phyloP scores from a whole-genome alignment of 495 filamentous ascomycete species.

The Amphirosellinia nigrospora region DNA sequence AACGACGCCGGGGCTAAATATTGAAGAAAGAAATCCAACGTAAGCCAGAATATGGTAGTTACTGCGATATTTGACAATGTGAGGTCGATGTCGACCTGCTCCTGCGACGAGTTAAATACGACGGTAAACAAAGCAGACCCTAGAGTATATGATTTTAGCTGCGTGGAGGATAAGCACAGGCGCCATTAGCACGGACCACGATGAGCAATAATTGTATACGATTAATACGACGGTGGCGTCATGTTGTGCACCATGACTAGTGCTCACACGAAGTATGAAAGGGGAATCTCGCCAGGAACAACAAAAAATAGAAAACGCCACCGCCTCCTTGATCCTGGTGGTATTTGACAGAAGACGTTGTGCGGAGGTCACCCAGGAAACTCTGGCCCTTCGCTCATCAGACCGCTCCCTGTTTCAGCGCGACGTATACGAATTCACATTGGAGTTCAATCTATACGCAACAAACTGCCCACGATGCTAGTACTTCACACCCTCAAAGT shows the following conservation, averaged over 20 bases:
- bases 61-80: not conserved
- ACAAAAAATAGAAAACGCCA: constrained; percentile 3
- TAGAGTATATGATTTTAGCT: too few species aligned
- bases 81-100: not conserved
- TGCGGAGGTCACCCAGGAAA: not conserved
- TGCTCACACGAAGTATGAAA: not conserved
- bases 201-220: not conserved
- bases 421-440: not conserved
- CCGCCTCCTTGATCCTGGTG: not conserved
- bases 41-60: not conserved
- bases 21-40: not conserved
- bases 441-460: constrained; percentile 6
- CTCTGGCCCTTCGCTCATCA: not conserved
- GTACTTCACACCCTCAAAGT: constrained; percentile 17
- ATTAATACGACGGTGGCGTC: constrained; percentile 9
- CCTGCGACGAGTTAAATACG: not conserved
- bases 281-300: not conserved
- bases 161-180: not conserved
- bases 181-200: not conserved
- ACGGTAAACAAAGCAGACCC: not conserved
- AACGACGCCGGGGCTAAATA: not conserved
- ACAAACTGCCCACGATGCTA: not conserved
- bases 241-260: constrained; percentile 12
- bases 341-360: not conserved
- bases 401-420: not conserved